phyloP scores from a whole-genome alignment of 202 grass and related monocot genomes.

The Eragrostis tef region DNA sequence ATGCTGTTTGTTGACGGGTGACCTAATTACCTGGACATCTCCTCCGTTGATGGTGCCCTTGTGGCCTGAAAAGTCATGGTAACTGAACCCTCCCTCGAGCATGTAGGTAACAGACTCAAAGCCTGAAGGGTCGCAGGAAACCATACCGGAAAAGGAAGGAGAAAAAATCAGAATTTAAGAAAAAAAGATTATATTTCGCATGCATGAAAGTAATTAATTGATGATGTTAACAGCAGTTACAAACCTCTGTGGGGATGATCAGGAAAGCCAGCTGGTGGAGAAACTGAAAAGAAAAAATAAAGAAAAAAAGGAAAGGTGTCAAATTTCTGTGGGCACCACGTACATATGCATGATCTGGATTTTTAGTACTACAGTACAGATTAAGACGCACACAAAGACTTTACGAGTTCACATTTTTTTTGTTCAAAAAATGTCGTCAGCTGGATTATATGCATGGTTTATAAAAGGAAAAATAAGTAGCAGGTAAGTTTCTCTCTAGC shows the following conservation, averaged over 20 bases:
- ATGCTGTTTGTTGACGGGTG: background rate
- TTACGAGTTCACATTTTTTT: background rate
- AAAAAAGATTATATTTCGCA: background rate
- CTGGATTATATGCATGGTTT: background rate
- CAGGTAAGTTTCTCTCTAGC: too few relatives aligned
- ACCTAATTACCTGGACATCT: constrained; percentile 72
- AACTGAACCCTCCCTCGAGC: constrained; percentile 75
- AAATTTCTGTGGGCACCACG: background rate
- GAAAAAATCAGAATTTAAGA: background rate
- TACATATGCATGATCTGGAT: background rate
- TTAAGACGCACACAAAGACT: background rate
- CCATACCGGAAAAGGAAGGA: background rate
- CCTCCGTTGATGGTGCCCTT: constrained; percentile 74
- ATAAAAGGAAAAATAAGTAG: background rate
- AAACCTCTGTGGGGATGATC: constrained; percentile 88
- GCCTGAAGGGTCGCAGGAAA: constrained; percentile 30
- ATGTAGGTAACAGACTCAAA: constrained; percentile 91
- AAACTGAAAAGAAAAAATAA: constrained; percentile 48
- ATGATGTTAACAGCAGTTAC: background rate
- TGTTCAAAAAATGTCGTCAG: background rate
- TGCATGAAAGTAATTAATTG: background rate
- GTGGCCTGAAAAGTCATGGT: constrained; percentile 81
- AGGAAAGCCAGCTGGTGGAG: constrained; percentile 65
- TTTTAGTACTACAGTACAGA: background rate
- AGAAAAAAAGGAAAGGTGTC: background rate